phyloP scores from a whole-genome alignment of 257 asterid species.

The Primulina eburnea region DNA sequence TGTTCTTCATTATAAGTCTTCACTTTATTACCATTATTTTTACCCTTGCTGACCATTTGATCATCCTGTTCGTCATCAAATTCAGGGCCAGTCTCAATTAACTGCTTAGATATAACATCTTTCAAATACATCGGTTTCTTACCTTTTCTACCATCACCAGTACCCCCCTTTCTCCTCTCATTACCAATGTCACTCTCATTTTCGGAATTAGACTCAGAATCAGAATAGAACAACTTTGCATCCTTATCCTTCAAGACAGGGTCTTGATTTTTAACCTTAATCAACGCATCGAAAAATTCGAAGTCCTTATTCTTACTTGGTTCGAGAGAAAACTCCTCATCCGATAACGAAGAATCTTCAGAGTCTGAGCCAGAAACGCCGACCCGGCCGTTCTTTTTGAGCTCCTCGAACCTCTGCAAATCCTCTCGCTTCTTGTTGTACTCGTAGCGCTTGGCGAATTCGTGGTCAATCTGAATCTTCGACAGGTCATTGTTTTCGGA shows the following conservation, averaged over 20 bases:
- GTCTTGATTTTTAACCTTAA: conserved; percentile 58
- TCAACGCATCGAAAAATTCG: conserved; percentile 54
- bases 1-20: conserved; percentile 69
- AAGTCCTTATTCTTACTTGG: conserved; percentile 40
- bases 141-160: conserved; percentile 30
- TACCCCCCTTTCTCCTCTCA: conserved; percentile 13
- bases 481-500: conserved; percentile 35
- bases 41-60: conserved; percentile 1
- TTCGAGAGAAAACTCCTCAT: conserved; percentile 28
- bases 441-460: conserved; percentile 68
- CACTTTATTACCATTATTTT: conserved; percentile 18
- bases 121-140: conserved; percentile 70
- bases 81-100: conserved; percentile 71
- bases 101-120: conserved; percentile 66
- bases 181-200: conserved; percentile 17
- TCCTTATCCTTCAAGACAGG: conserved; percentile 56
- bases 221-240: conserved; percentile 59
- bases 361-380: conserved; percentile 41
- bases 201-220: conserved; percentile 20
- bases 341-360: conserved; percentile 41
- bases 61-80: conserved; percentile 42
- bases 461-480: conserved; percentile 57
- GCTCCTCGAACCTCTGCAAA: conserved; percentile 58
- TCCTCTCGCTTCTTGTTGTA: conserved; percentile 84
- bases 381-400: conserved; percentile 60